Conservation (phyloP, 2,329 filamentous ascomycete genomes). For the Didymella lethalis region DNA sequence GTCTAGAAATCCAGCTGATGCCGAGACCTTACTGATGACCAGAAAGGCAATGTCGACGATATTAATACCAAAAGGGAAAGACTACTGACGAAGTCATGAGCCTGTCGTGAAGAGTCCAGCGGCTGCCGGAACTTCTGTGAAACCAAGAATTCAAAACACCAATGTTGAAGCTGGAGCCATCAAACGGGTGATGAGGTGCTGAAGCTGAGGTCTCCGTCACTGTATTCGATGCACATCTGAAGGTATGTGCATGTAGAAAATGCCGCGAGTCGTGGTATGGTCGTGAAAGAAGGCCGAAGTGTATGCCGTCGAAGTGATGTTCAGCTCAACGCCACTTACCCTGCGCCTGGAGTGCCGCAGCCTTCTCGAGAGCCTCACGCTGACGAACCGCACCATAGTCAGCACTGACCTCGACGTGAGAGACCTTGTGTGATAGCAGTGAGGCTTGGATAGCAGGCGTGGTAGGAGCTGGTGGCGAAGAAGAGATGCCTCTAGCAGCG, state of each 20-base stretch:
- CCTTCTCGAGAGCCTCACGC: conserved; percentile 31
- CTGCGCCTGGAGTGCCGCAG: conserved; percentile 12
- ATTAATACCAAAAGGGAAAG: background rate
- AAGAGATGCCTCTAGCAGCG: background rate
- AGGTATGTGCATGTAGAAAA: background rate
- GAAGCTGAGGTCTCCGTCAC: too few species aligned
- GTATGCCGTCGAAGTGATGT: background rate
- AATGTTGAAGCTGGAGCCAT: background rate
- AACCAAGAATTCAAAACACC: background rate
- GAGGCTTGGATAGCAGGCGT: background rate
- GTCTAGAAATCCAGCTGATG: background rate
- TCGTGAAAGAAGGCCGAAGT: background rate
- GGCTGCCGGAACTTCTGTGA: background rate
- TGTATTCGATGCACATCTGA: background rate
- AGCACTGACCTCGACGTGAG: background rate
- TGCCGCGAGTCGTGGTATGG: background rate
- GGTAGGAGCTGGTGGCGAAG: background rate
- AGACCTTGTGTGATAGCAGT: background rate
- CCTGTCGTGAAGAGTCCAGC: background rate
- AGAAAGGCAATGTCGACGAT: background rate
- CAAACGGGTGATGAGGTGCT: background rate
- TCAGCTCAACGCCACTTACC: conserved; percentile 17
- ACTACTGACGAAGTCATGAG: background rate
- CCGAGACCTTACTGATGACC: background rate
- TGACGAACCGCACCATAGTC: conserved; percentile 23